Conservation (phyloP, 441 rosid genomes). For the Breynia disticha region DNA sequence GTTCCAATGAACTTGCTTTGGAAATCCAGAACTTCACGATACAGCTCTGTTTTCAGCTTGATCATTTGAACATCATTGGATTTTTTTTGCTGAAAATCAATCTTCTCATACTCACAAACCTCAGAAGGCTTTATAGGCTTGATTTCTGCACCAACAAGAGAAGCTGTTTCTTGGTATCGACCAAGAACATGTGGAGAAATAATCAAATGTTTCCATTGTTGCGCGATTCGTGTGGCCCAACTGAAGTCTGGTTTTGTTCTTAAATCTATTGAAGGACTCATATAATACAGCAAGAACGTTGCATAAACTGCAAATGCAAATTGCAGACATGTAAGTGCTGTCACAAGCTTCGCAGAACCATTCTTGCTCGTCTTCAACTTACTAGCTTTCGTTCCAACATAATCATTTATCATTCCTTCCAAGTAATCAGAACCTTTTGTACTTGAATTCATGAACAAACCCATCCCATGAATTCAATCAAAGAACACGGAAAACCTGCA, state of each 20-base stretch:
- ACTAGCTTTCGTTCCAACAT: slow-evolving; percentile 33
- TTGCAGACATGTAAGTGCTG: slow-evolving; percentile 68
- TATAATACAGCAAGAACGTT: slow-evolving; percentile 74
- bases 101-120: slow-evolving; percentile 79
- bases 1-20: slow-evolving; percentile 52
- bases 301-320: slow-evolving; percentile 85
- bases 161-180: slow-evolving; percentile 51
- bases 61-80: slow-evolving; percentile 68
- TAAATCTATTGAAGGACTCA: slow-evolving; percentile 78
- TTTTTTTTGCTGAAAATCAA: slow-evolving; percentile 82
- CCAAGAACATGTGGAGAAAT: slow-evolving; percentile 58
- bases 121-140: slow-evolving; percentile 33
- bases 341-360: slow-evolving; percentile 49
- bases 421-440: slow-evolving; percentile 57
- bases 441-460: slow-evolving; percentile 40
- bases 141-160: slow-evolving; percentile 25
- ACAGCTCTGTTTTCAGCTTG: slow-evolving; percentile 65
- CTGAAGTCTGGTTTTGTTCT: slow-evolving; percentile 69
- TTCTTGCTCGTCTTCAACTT: slow-evolving; percentile 33
- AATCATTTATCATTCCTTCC: slow-evolving; percentile 68
- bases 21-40: slow-evolving; percentile 47
- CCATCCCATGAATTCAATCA: slow-evolving; percentile 34
- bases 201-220: slow-evolving; percentile 60
- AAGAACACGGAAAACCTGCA: slow-evolving; percentile 11
- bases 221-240: slow-evolving; percentile 79